These are phyloP conservation scores for Grosmannia huntii DNA, from an alignment of 2,329 filamentous ascomycete genomes.

Conservation along the genomic window DNA sequence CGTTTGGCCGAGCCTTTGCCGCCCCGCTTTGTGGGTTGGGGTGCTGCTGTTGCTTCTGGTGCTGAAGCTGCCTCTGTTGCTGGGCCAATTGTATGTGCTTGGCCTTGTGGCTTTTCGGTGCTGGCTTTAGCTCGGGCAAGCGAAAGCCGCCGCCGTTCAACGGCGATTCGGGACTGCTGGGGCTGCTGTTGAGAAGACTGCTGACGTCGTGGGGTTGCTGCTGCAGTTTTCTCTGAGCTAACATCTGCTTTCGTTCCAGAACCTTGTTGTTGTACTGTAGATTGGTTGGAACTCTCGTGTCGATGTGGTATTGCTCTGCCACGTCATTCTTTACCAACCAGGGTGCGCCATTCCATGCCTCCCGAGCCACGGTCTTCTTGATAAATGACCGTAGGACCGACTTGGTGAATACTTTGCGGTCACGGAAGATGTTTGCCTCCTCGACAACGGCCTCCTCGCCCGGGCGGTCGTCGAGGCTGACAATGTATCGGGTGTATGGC, in stretches of 20 bases:
- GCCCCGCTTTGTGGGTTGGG: constrained; percentile 21
- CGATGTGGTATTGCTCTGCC: constrained; percentile 73
- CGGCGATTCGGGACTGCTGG: constrained; percentile 19
- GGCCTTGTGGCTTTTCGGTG: constrained; percentile 54
- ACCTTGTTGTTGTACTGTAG: constrained; percentile 70
- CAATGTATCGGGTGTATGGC: constrained; percentile 68
- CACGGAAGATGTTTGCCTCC: constrained; percentile 69
- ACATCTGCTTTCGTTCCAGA: constrained; percentile 60
- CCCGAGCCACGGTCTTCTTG: constrained; percentile 83
- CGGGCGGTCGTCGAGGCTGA: constrained; percentile 55
- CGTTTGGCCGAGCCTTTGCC: constrained; percentile 14
- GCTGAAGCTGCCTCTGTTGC: constrained; percentile 31
- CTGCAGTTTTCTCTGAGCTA: constrained; percentile 50
- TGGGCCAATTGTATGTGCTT: constrained; percentile 20
- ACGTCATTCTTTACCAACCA: constrained; percentile 84
- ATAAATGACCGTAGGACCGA: constrained; percentile 87
- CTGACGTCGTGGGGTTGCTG: constrained; percentile 29
- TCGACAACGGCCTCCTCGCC: constrained; percentile 68
- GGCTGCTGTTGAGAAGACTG: constrained; percentile 24
- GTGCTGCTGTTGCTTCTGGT: constrained; percentile 17
- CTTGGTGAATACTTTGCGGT: constrained; percentile 89
- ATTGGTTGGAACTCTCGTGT: constrained; percentile 72
- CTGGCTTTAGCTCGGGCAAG: constrained; percentile 61
- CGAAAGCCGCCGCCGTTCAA: constrained; percentile 34
- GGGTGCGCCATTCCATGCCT: constrained; percentile 90